A percentile compares a stretch with the other conserved stretches of the same genome.
phyloP scores from a whole-genome alignment of 352 stramenopile species.

The Globisporangium alternatum region DNA sequence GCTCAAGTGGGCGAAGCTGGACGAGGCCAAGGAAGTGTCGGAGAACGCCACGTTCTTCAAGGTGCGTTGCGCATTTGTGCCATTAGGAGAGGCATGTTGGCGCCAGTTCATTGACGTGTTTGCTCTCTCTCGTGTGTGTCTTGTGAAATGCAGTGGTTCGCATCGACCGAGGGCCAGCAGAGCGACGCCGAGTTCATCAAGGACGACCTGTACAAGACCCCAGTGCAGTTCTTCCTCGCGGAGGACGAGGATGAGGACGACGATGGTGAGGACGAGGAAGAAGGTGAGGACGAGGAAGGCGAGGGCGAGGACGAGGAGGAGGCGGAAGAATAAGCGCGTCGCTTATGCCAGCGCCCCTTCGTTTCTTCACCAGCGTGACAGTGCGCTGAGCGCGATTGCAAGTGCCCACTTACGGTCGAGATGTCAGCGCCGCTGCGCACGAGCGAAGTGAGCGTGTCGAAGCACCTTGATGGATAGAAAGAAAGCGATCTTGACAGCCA shows the following conservation, averaged over 20 bases:
- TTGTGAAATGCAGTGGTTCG: conserved; percentile 43
- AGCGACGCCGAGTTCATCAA: conserved; percentile 75
- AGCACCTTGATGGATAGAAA: not conserved
- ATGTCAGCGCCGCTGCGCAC: not conserved
- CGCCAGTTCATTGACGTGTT: not conserved
- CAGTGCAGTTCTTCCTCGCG: conserved; percentile 53
- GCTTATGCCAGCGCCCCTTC: not conserved
- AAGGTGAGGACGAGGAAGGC: conserved; percentile 22
- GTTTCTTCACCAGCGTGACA: too few relatives aligned
- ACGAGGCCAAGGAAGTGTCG: conserved; percentile 46
- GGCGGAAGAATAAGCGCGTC: conserved; percentile 22
- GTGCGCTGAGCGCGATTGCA: too few relatives aligned
- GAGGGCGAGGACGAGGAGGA: conserved; percentile 27
- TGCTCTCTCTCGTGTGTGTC: conserved; percentile 3
- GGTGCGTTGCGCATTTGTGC: conserved; percentile 21
- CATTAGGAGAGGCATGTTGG: not conserved
- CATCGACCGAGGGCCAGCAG: conserved; percentile 47
- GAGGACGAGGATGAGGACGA: conserved; percentile 43
- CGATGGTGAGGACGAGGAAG: conserved; percentile 34
- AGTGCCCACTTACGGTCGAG: too few relatives aligned
- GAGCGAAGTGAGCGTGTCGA: not conserved
- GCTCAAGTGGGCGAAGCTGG: conserved; percentile 61
- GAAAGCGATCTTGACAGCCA: not conserved
- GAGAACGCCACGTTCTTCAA: conserved; percentile 53
- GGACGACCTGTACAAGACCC: conserved; percentile 78